Base-by-base conservation (phyloP, 495 filamentous ascomycete species). In the Margaritispora aquatica region DNA sequence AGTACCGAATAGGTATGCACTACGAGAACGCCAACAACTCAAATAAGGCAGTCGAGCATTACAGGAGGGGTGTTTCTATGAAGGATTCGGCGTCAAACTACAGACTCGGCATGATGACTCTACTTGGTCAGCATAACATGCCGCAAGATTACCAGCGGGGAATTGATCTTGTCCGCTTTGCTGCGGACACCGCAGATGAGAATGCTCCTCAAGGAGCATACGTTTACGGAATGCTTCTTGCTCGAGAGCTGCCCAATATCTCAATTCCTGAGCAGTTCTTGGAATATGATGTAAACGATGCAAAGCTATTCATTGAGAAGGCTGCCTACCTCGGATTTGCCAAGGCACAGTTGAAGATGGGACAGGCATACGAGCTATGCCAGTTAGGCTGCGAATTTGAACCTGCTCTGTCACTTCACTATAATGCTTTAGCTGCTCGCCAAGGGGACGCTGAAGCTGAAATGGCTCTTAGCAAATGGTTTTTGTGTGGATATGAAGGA, bases 401-500 rank as follows among this genome's bases (percentile, higher is more conserved):
- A 65, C 94, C 94, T 0, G 85, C 88, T 5, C 75, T 96, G 52
- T 97, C 93, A 3, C 72, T 98, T 58, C 94, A 98, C 65, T 98
- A 98, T 71, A 96, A 97, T 69, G 91, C 90, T 55, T 80, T 98
- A 41, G 95, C 94, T 20, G 87, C 94, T 2, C 84, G 88, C 41
- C 95, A 97, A 72, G 81, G 80, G 27, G 91, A 97, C 65, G 74
- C 89, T 0, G 94, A 97, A 66, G 94, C 93, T 0, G 90, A 96
- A 54, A 91, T 98, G 81, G 90, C 92, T 23, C 93, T 98, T 59
- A 97, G 92, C 68, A 95, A 97, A 72, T 98, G 94, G 94, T 97
- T 97, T 72, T 78, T 98, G 24, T 97, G 94, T 67, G 94, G 94
- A 8, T 90, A 92, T 62, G 92, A 97, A 68, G 84, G 84, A 23